These are phyloP conservation scores for Plectosphaerella plurivora DNA, from an alignment of 2,329 filamentous ascomycete species.

Conservation along the genomic window DNA sequence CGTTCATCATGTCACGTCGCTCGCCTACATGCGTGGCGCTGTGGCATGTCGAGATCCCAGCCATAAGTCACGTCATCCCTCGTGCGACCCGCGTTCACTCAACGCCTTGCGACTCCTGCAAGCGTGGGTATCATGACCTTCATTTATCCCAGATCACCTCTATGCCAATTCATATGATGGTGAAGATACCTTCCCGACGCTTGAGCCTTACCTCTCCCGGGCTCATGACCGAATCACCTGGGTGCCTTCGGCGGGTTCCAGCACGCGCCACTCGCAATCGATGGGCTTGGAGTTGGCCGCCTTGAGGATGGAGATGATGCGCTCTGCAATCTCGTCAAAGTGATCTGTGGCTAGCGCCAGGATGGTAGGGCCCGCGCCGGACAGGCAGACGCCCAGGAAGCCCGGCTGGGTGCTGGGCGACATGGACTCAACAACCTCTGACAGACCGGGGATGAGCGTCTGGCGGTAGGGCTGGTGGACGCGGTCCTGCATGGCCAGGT, in stretches of 20 bases:
- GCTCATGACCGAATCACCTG: slow-evolving; percentile 31
- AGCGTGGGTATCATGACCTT: too few species aligned
- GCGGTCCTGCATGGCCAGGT: slow-evolving; percentile 97
- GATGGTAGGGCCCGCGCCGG: slow-evolving; percentile 92
- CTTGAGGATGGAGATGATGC: slow-evolving; percentile 72
- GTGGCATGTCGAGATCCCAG: too few species aligned
- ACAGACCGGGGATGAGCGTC: slow-evolving; percentile 84
- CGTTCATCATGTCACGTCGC: too few species aligned
- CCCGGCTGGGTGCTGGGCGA: slow-evolving; percentile 83
- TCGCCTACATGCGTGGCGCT: too few species aligned
- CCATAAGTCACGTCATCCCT: too few species aligned
- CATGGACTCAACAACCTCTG: slow-evolving; percentile 86
- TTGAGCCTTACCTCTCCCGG: too few species aligned
- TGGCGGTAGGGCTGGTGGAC: slow-evolving; percentile 96
- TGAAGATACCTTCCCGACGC: too few species aligned
- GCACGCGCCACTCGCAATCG: slow-evolving; percentile 77
- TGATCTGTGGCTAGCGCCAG: slow-evolving; percentile 86
- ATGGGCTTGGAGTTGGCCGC: slow-evolving; percentile 59
- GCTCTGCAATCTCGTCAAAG: slow-evolving; percentile 80
- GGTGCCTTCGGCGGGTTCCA: slow-evolving; percentile 80
- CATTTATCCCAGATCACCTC: too few species aligned
- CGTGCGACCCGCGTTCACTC: too few species aligned
- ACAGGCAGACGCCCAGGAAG: slow-evolving; percentile 89
- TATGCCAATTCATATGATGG: too few species aligned
- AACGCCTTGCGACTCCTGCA: too few species aligned